Evolutionary conservation across 129 eudicot genomes (phyloP).

Genomic region (Escallonia herrerae): DNA sequence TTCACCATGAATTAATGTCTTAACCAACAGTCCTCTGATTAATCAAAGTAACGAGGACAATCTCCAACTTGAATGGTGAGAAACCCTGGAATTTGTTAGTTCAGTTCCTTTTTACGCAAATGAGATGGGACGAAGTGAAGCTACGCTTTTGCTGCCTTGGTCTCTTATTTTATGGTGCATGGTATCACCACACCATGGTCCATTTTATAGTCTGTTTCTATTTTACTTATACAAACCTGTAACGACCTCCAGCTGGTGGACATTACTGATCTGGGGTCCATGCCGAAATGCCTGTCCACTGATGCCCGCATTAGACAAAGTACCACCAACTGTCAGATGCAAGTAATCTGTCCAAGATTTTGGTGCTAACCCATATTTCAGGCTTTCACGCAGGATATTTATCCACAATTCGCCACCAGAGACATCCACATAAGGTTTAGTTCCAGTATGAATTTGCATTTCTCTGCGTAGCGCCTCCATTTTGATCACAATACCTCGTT

Average conservation of each 20-base stretch:
- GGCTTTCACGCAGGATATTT: slow-evolving; percentile 55
- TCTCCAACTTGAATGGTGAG: no score
- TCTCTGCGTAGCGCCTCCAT: slow-evolving; percentile 47
- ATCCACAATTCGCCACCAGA: slow-evolving; percentile 91
- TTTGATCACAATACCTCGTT: slow-evolving; percentile 60
- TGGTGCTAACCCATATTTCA: slow-evolving; percentile 80
- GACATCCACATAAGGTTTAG: slow-evolving; percentile 56
- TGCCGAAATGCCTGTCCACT: slow-evolving; percentile 96
- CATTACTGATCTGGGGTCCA: slow-evolving; percentile 95
- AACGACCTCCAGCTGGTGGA: slow-evolving; percentile 82
- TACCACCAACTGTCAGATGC: slow-evolving; percentile 88
- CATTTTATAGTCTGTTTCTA: background rate
- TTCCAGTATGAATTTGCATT: slow-evolving; percentile 40
- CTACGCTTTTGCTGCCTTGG: background rate
- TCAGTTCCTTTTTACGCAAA: background rate
- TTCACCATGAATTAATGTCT: background rate
- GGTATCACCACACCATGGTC: background rate
- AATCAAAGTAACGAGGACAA: no score
- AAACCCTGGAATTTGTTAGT: background rate
- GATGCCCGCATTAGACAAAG: slow-evolving; percentile 89
- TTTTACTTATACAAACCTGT: slow-evolving; percentile 54
- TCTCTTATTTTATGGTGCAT: background rate
- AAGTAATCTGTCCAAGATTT: slow-evolving; percentile 93
- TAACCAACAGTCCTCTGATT: background rate
- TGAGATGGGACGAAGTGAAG: background rate